Evolutionary conservation across 2,329 filamentous ascomycete genomes (phyloP), one percentile per base, ranked within the genome.

Genomic region (Xylariomycetidae sp.): DNA sequence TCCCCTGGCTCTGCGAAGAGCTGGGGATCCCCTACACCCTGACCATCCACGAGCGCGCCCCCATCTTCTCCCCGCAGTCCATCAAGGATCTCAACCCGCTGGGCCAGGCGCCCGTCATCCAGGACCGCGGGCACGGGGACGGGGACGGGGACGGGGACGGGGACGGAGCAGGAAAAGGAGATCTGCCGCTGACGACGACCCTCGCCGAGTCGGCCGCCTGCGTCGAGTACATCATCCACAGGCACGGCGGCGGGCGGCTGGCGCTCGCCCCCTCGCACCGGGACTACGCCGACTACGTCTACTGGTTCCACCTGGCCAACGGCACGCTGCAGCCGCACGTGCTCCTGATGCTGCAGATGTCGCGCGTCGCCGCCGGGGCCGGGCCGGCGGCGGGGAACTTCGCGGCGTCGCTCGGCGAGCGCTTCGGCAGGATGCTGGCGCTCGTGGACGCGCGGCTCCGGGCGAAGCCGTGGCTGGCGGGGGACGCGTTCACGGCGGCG

Each of bases 1-100:
- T 82, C 32, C 59, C 72, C 48, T 83, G 74, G 69, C 69, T 83
- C 28, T 75, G 75, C 52, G 79, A 84, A 54, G 80, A 84, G 54
- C 70, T 83, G 13, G 54, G 57, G 30, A 56, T 84, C 32, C 50
- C 61, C 2, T 83, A 83, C 51, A 39, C 41, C 17, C 39, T 48
- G 5, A 44, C 41, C 17, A 43, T 35, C 16, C 45, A 61, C 48
- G 37, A 54, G 22, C 49, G 61, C n/a, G 46, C 54, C 3, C 60
- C 59, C 2, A 27, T 51, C 20, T 38, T 62, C 15, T 56, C 56
- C 2, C 61, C 61, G 11, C 37, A 53, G 12, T 54, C 57, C 36
- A 61, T 63, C 46, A 67, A 70, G 38, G 57, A 46, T 2, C 46
- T 70, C n/a, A 66, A 74, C 42, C 70, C 68, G 1, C 54, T 70